phyloP scores from a whole-genome alignment of 352 stramenopile genomes.

The Phytopythium sindhum region DNA sequence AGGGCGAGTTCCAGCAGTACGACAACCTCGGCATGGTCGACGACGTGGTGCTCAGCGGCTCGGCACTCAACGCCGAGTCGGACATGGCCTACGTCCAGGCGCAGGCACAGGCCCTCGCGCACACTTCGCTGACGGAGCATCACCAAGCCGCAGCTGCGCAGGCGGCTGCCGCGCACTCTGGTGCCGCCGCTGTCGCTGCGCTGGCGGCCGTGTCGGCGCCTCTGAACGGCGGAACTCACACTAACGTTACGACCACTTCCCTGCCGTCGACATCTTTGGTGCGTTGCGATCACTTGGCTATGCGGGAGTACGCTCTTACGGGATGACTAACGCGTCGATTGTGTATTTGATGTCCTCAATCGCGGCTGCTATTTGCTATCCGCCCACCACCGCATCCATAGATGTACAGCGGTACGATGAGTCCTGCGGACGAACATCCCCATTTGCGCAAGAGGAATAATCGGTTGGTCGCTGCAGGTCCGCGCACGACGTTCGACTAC shows the following conservation, averaged over 20 bases:
- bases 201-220: conserved; percentile 8
- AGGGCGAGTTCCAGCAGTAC: conserved; percentile 58
- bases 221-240: conserved; percentile 9
- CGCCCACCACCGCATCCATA: neutral
- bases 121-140: conserved; percentile 26
- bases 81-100: conserved; percentile 63
- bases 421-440: conserved; percentile 14
- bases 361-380: neutral
- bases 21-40: conserved; percentile 65
- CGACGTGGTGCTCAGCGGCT: conserved; percentile 61
- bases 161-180: conserved; percentile 7
- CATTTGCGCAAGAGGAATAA: conserved; percentile 33
- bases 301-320: neutral
- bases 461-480: conserved; percentile 22
- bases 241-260: neutral
- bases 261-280: conserved; percentile 45
- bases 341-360: neutral
- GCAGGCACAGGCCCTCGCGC: conserved; percentile 34
- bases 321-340: neutral
- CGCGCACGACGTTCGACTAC: conserved; percentile 59
- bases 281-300: conserved; percentile 5
- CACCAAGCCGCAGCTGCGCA: conserved; percentile 20
- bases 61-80: conserved; percentile 43
- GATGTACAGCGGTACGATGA: conserved; percentile 32
- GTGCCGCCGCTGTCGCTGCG: neutral